Percentiles rank a stretch among this genome's conserved stretches.
Conservation (phyloP, 495 filamentous ascomycete species). For the Lasiosphaeriaceae sp. region DNA sequence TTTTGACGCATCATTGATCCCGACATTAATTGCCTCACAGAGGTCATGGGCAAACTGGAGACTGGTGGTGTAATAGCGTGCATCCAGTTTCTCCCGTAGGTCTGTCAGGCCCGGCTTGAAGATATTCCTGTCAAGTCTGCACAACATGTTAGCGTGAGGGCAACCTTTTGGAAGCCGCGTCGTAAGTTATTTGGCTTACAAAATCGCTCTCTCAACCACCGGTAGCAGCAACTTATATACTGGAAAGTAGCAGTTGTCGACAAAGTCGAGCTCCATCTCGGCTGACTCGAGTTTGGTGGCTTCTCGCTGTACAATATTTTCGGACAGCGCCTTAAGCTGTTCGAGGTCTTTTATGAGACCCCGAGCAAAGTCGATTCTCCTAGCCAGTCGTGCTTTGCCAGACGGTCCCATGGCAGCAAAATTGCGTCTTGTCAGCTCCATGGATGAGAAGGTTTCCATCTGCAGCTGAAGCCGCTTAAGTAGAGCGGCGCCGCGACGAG, state of each 20-base stretch:
- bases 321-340: conserved; percentile 62
- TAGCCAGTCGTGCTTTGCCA: conserved; percentile 69
- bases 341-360: conserved; percentile 71
- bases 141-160: conserved; percentile 19
- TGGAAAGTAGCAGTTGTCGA: conserved; percentile 89
- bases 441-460: conserved; percentile 90
- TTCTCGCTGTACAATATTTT: conserved; percentile 68
- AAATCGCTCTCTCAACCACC: conserved; percentile 71
- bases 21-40: conserved; percentile 61
- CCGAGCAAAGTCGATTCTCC: conserved; percentile 84
- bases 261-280: conserved; percentile 66
- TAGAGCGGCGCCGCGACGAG: conserved; percentile 82
- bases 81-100: conserved; percentile 62
- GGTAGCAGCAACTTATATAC: conserved; percentile 72
- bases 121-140: conserved; percentile 70
- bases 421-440: conserved; percentile 91
- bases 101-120: conserved; percentile 63
- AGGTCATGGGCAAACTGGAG: conserved; percentile 71
- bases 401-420: conserved; percentile 87
- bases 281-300: conserved; percentile 68
- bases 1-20: conserved; percentile 50
- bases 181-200: conserved; percentile 48
- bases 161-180: not conserved
- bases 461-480: conserved; percentile 90
- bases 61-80: conserved; percentile 71